Evolutionary conservation across 2,329 filamentous ascomycete species (phyloP).

Genomic region (Ceratocystis harringtonii): DNA sequence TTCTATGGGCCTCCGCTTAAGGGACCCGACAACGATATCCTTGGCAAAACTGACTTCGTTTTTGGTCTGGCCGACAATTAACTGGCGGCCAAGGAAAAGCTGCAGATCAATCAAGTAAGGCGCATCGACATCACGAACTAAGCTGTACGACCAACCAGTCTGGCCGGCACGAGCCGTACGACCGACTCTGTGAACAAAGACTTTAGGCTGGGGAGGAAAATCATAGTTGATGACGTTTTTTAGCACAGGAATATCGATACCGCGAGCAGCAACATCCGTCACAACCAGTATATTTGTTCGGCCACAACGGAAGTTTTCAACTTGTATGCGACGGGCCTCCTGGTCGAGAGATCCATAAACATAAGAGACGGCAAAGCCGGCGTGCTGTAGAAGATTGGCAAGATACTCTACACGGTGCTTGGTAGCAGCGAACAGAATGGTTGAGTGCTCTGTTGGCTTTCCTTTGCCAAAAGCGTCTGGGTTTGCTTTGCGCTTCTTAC

Average conservation of each 20-base stretch:
- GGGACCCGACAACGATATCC: slow-evolving; percentile 67
- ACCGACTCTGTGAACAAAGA: slow-evolving; percentile 92
- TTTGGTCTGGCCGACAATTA: slow-evolving; percentile 57
- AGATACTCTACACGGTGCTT: slow-evolving; percentile 98
- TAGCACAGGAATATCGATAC: slow-evolving; percentile 92
- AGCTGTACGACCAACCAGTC: slow-evolving; percentile 86
- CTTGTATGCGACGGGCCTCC: slow-evolving; percentile 78
- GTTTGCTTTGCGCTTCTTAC: slow-evolving; percentile 59
- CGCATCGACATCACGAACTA: slow-evolving; percentile 73
- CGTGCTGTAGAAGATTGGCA: slow-evolving; percentile 57
- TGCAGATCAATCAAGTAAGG: slow-evolving; percentile 90
- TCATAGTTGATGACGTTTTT: slow-evolving; percentile 99
- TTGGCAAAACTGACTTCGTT: slow-evolving; percentile 56
- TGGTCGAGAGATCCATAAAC: slow-evolving; percentile 93
- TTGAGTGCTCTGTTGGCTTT: slow-evolving; percentile 76
- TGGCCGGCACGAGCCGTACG: slow-evolving; percentile 88
- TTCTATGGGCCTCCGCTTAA: slow-evolving; percentile 61
- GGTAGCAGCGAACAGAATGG: slow-evolving; percentile 85
- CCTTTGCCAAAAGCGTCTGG: slow-evolving; percentile 41
- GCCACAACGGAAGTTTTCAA: slow-evolving; percentile 75
- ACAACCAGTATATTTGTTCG: slow-evolving; percentile 84
- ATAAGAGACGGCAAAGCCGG: slow-evolving; percentile 82
- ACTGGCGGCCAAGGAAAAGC: slow-evolving; percentile 73
- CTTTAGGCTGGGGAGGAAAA: slow-evolving; percentile 90
- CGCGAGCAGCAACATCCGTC: slow-evolving; percentile 88